These are phyloP conservation scores for Papiliotrema nemorosa DNA, from an alignment of 1,284 basidiomycete genomes.

Conservation along the genomic window DNA sequence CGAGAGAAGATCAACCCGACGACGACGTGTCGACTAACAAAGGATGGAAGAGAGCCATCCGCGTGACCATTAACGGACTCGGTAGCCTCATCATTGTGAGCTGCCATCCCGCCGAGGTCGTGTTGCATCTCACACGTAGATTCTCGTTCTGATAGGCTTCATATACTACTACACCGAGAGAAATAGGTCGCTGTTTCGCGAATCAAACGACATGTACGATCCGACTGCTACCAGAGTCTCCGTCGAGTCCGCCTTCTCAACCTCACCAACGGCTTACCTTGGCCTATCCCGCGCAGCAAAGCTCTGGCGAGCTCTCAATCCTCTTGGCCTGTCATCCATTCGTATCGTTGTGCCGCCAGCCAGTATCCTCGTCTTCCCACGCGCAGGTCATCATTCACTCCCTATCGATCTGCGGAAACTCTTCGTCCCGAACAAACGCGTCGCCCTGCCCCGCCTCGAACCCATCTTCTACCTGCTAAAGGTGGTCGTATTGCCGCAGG, in stretches of 20 bases:
- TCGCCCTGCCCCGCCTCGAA: constrained; percentile 47
- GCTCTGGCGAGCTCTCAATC: constrained; percentile 79
- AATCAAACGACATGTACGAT: constrained; percentile 40
- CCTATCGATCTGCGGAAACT: constrained; percentile 41
- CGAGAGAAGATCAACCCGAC: constrained; percentile 11
- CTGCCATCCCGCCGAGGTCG: constrained; percentile 6
- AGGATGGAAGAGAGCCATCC: constrained; percentile 53
- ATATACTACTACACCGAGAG: constrained; percentile 47
- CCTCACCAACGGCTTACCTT: constrained; percentile 15
- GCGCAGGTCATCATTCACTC: constrained; percentile 33
- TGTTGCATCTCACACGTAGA: constrained; percentile 11
- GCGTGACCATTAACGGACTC: constrained; percentile 71
- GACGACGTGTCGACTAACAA: constrained; percentile 1
- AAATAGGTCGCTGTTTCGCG: constrained; percentile 19
- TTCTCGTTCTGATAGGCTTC: constrained; percentile 42
- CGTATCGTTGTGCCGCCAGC: constrained; percentile 77
- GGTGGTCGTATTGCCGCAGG: constrained; percentile 81
- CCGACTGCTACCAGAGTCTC: constrained; percentile 25
- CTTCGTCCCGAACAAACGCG: constrained; percentile 23
- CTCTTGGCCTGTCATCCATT: constrained; percentile 63
- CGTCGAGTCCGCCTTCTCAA: constrained; percentile 12
- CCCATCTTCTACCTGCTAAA: constrained; percentile 68
- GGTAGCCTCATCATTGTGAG: constrained; percentile 73
- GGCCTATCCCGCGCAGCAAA: constrained; percentile 36
- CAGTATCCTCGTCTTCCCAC: constrained; percentile 64